Base-by-base conservation (phyloP, 306 rosid genomes). In the Mimosa pudica region DNA sequence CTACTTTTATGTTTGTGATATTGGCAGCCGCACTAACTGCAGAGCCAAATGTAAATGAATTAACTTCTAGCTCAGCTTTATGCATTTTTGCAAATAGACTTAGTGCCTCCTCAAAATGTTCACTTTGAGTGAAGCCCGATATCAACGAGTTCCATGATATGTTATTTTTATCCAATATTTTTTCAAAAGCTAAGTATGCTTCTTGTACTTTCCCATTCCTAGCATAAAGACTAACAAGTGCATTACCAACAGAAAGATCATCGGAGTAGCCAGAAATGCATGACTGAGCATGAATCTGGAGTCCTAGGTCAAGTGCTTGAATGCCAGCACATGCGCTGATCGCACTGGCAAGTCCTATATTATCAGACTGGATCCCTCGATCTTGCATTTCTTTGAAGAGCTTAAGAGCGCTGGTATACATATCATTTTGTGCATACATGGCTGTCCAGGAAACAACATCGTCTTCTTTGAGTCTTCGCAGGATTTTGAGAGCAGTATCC, bases 371-470 rank as follows among this genome's bases (percentile, higher is more conserved):
- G 61, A 94, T 92, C 76, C 97, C 92, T 75, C 79, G 85, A 74
- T 80, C 75, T 79, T 74, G 84, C 98, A 94, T 92, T 88, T 89
- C 96, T 82, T 84, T 73, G 73, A 92, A 92, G 75, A 92, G 89
- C 38, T 71, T 70, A 62, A 92, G 94, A 78, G 98, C 97, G 79
- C 89, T 86, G 4, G 74, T 30, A 81, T 88, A 89, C 88, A 85
- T 85, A 84, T 85, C 88, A 82, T 94, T 91, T 41, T 89, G 94
- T 73, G 90, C 82, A 80, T 89, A 90, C 63, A 94, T 90, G 68
- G 98, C 93, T 70, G 98, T 92, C 96, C 98, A 92, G 2, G 96
- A 89, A 71, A 92, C 93, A 66, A 89, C 86, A 61, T 94, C 98
- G 1, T 90, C 79, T 55, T 87, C 93, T 75, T 83, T 77, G 42